These are phyloP conservation scores for Coprinopsis strossmayeri DNA, from an alignment of 768 basidiomycete species.

Conservation along the genomic window DNA sequence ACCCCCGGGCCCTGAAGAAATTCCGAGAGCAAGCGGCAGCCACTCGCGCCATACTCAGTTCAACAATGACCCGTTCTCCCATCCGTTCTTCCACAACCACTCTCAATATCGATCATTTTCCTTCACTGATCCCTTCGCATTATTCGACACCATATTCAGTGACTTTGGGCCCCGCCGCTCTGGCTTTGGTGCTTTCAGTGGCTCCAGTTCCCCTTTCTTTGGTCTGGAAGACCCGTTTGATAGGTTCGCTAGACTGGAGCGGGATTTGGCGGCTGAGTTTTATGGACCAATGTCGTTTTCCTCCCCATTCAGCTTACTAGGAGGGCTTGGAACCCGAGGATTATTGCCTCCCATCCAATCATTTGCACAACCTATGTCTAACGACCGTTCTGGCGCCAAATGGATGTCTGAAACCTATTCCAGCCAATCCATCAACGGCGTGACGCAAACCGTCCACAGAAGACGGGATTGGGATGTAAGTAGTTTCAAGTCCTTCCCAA, in stretches of 20 bases:
- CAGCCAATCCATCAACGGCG: slow-evolving; percentile 59
- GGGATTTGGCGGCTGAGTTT: background rate
- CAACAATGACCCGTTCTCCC: slow-evolving; percentile 23
- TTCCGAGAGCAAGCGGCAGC: slow-evolving; percentile 5
- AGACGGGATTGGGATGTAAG: slow-evolving; percentile 53
- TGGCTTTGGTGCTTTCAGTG: slow-evolving; percentile 12
- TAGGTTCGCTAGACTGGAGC: slow-evolving; percentile 1
- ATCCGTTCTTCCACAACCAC: slow-evolving; percentile 34
- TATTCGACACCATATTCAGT: slow-evolving; percentile 70
- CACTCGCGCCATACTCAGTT: slow-evolving; percentile 23
- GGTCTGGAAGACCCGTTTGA: slow-evolving; percentile 26
- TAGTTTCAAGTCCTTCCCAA: slow-evolving; percentile 7
- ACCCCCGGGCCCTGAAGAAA: slow-evolving; percentile 38
- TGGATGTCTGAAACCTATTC: slow-evolving; percentile 53
- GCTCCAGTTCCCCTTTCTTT: slow-evolving; percentile 1
- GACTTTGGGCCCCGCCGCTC: slow-evolving; percentile 22
- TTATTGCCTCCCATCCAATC: background rate
- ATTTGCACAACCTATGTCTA: slow-evolving; percentile 5
- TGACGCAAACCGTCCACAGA: slow-evolving; percentile 53
- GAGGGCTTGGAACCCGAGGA: background rate
- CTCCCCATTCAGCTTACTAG: background rate
- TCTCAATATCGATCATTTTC: slow-evolving; percentile 28
- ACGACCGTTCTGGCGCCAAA: slow-evolving; percentile 15
- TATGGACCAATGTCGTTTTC: slow-evolving; percentile 4
- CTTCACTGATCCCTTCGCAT: slow-evolving; percentile 70